Evolutionary conservation across 2,329 filamentous ascomycete genomes (phyloP), one percentile per base, ranked within the genome.

Genomic region (Fusarium compactum): DNA sequence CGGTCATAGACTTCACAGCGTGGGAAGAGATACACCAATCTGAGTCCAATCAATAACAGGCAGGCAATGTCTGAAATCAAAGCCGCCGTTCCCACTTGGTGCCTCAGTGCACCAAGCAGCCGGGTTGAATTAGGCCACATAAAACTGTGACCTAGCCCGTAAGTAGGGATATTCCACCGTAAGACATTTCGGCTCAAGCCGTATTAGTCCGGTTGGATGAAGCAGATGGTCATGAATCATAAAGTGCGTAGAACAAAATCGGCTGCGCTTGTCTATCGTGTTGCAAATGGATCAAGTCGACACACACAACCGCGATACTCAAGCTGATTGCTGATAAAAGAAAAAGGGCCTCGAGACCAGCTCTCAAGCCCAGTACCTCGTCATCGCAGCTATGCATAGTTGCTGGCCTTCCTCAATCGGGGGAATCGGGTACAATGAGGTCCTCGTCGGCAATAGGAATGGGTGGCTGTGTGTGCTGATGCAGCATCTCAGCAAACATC

Each of bases 401-500:
- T 40, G 40, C 20, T 15, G 41, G 32, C 27, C 27, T 22, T 71
- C 58, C 48, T 78, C 67, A 80, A 44, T 81, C 79, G 10, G 79
- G 76, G 10, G 79, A 80, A 22, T 75, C 78, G 9, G 74, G 71
- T 22, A 76, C 73, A 34, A 79, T 77, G 20, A 74, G 76, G 53
- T 75, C 68, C 25, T 81, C 79, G 4, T 77, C 77, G n/a, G 73
- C 74, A 32, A 76, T 73, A 15, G 77, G 73, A 32, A 76, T 74
- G 27, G 74, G 74, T 52, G 77, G 73, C 47, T 71, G 71, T 41
- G 70, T 70, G 30, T 74, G 76, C 58, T 80, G 78, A 47, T 75
- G 77, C 32, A 80, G 70, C 68, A 82, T 74, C 34, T 80, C 78
- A 38, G 80, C 78, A 76, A 82, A 80, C 48, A 82, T 70, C 66